Evolutionary conservation across 139 green algal species (phyloP).

Genomic region (Protoeuglena noctilucae): DNA sequence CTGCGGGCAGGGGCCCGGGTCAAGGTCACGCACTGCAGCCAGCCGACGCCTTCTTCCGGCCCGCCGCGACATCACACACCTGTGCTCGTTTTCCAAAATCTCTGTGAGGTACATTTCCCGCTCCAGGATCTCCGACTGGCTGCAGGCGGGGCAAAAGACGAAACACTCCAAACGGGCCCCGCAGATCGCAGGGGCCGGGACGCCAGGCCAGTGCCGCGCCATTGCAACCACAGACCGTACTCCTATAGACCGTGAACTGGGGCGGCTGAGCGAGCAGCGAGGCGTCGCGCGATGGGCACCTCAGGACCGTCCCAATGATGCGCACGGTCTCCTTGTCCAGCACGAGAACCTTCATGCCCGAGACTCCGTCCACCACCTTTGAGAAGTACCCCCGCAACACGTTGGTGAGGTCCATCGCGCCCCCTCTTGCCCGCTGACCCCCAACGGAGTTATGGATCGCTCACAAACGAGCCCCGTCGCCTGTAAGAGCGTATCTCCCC

Average conservation of each 20-base stretch:
- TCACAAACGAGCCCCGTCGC: too few relatives aligned
- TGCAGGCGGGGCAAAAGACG: not conserved
- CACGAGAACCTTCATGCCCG: constrained; percentile 84
- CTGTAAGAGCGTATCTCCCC: too few relatives aligned
- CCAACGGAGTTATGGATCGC: too few relatives aligned
- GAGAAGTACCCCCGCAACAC: too few relatives aligned
- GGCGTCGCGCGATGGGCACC: constrained; percentile 46
- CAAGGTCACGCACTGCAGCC: constrained; percentile 2
- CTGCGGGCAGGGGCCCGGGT: not conserved
- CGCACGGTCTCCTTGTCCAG: constrained; percentile 80
- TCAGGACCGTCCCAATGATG: constrained; percentile 75
- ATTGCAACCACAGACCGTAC: not conserved
- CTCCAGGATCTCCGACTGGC: not conserved
- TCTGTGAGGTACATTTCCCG: not conserved
- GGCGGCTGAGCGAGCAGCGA: constrained; percentile 39
- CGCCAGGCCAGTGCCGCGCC: not conserved
- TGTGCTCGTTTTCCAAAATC: not conserved
- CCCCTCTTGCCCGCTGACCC: too few relatives aligned
- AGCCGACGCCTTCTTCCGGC: too few relatives aligned
- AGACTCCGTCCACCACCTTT: too few relatives aligned
- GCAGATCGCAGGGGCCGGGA: not conserved
- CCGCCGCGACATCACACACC: too few relatives aligned
- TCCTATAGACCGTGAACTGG: constrained; percentile 78
- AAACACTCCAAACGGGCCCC: not conserved
- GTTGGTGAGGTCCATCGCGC: too few relatives aligned